Conservation (phyloP, 2,329 filamentous ascomycete genomes). For the Cordyceps cicadae region DNA sequence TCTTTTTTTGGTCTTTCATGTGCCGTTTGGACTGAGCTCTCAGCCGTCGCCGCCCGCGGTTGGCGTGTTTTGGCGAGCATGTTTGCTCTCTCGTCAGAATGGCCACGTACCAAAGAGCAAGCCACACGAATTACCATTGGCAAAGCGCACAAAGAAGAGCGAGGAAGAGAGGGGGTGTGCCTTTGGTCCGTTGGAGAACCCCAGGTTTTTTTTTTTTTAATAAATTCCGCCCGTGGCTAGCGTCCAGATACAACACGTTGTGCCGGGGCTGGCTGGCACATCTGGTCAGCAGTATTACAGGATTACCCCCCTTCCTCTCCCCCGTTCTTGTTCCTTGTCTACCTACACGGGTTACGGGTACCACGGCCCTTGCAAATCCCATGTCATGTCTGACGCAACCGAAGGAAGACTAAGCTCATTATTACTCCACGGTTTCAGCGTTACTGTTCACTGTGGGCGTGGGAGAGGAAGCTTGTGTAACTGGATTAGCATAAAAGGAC, state of each 20-base stretch:
- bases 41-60: conserved; percentile 8
- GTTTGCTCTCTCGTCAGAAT: neutral
- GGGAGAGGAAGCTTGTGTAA: neutral
- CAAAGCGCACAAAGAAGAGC: neutral
- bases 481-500: conserved; percentile 5
- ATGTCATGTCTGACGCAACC: conserved; percentile 8
- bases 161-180: neutral
- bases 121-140: neutral
- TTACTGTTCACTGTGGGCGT: neutral
- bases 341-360: neutral
- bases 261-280: neutral
- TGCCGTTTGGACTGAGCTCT: neutral
- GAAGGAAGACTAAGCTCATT: neutral
- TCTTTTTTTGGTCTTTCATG: neutral
- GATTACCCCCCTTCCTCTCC: too few relatives aligned
- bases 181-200: neutral
- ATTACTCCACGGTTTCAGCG: neutral
- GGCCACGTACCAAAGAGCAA: neutral
- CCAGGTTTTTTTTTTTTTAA: neutral
- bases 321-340: neutral
- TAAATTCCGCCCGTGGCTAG: neutral
- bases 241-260: neutral
- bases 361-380: conserved; percentile 9
- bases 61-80: neutral
- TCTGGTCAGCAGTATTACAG: neutral